A percentile compares a stretch with the other conserved stretches of the same genome.
Evolutionary conservation across 148 eudicot species (phyloP).

Genomic region (Agrostemma githago): DNA sequence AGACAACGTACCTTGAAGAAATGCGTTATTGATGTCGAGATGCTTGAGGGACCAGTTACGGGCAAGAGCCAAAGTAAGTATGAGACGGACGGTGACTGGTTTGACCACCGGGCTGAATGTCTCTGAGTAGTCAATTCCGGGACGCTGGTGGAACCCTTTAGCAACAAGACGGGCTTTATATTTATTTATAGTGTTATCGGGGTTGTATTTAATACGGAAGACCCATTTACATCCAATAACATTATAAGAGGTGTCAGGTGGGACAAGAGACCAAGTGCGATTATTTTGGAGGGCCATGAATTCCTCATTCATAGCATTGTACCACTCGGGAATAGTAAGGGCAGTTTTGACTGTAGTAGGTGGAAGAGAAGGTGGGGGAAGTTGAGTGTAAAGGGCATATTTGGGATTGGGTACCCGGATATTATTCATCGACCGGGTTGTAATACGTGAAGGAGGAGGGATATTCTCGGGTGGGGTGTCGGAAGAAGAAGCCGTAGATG

Average conservation of each 20-base stretch:
- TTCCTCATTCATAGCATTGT: not conserved
- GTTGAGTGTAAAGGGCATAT: not conserved
- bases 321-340: not conserved
- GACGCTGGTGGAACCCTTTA: not conserved
- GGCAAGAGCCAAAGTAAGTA: not conserved
- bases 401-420: not conserved
- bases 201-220: not conserved
- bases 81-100: not conserved
- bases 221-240: not conserved
- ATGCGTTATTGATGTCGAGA: not conserved
- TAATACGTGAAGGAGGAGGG: too few relatives aligned
- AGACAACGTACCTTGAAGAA: not conserved
- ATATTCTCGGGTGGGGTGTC: not conserved
- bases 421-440: not conserved
- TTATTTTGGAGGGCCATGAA: not conserved
- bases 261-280: not conserved
- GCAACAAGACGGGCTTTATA: not conserved
- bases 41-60: not conserved
- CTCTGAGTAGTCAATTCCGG: not conserved
- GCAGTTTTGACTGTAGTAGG: not conserved
- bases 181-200: not conserved
- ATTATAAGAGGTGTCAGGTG: not conserved
- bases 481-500: not conserved
- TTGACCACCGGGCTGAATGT: not conserved
- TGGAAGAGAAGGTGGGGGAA: not conserved